These are phyloP conservation scores for Scenedesmus sp. DNA, from an alignment of 163 green algal species.

Conservation along the genomic window DNA sequence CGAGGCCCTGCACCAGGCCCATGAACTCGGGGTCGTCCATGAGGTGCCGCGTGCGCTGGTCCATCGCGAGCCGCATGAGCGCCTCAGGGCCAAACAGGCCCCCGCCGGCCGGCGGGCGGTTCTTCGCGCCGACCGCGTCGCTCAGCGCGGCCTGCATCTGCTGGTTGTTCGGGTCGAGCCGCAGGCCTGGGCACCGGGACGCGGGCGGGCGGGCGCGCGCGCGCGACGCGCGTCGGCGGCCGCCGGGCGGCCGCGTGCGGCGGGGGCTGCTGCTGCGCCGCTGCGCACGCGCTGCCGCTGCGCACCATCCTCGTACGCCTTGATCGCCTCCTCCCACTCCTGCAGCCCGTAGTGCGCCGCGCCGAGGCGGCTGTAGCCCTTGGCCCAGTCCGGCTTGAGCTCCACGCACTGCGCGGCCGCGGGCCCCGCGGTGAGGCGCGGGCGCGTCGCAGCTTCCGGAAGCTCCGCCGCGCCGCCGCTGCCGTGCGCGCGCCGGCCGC, in stretches of 20 bases:
- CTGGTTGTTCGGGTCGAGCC: slow-evolving; percentile 82
- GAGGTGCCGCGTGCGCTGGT: slow-evolving; percentile 77
- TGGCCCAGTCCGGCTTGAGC: slow-evolving; percentile 93
- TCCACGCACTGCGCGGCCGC: slow-evolving; percentile 67
- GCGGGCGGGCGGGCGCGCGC: background rate
- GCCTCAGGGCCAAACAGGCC: slow-evolving; percentile 80
- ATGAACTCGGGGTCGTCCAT: slow-evolving; percentile 65
- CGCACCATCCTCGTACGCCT: slow-evolving; percentile 84
- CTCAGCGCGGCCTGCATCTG: slow-evolving; percentile 73
- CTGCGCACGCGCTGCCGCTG: background rate
- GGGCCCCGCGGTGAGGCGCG: background rate
- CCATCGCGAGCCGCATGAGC: slow-evolving; percentile 82
- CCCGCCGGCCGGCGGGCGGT: slow-evolving; percentile 14
- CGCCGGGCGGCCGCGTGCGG: background rate
- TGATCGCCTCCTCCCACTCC: slow-evolving; percentile 77
- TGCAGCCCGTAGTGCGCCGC: slow-evolving; percentile 84
- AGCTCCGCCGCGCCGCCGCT: no score
- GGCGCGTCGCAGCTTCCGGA: no score
- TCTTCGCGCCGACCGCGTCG: slow-evolving; percentile 62
- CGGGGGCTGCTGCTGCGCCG: background rate
- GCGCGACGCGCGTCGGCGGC: no score
- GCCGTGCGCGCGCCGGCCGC: no score
- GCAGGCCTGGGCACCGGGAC: slow-evolving; percentile 76
- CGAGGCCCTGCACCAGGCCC: slow-evolving; percentile 36
- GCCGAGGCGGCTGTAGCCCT: slow-evolving; percentile 94